phyloP scores from a whole-genome alignment of 164 flowering plant species.

The Annona cherimola region DNA sequence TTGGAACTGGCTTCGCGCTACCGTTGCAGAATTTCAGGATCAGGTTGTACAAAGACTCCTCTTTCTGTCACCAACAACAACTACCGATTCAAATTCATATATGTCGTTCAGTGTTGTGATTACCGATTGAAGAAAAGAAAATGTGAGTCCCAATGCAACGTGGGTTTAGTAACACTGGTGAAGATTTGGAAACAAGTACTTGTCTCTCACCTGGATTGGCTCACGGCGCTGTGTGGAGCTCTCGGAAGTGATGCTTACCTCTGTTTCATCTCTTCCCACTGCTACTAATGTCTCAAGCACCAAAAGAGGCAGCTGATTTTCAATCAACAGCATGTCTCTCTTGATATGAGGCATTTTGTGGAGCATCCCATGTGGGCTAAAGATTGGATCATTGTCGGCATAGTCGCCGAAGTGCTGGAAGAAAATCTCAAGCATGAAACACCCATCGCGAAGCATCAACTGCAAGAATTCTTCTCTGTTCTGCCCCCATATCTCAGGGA shows the following conservation, averaged over 20 bases:
- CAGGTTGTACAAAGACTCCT: constrained; percentile 4
- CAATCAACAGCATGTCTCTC: constrained; percentile 61
- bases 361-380: constrained; percentile 48
- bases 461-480: too few species aligned
- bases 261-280: constrained; percentile 19
- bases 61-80: not conserved
- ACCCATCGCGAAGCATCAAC: too few species aligned
- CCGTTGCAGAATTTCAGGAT: constrained; percentile 7
- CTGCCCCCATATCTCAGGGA: too few species aligned
- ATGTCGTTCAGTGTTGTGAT: too few species aligned
- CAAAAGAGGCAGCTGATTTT: constrained; percentile 55
- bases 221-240: too few species aligned
- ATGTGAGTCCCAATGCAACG: too few species aligned
- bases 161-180: too few species aligned
- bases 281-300: constrained; percentile 30
- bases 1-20: not conserved
- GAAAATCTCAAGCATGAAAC: too few species aligned
- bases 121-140: too few species aligned
- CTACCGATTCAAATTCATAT: too few species aligned
- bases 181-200: too few species aligned
- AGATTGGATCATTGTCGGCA: constrained; percentile 49
- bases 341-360: constrained; percentile 37
- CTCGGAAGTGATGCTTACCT: constrained; percentile 6
- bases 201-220: too few species aligned
- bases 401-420: constrained; percentile 21